A percentile compares a stretch with the other conserved stretches of the same genome.
These are phyloP conservation scores for Penicillium sp. DNA, from an alignment of 2,329 filamentous ascomycete genomes.

Conservation along the genomic window DNA sequence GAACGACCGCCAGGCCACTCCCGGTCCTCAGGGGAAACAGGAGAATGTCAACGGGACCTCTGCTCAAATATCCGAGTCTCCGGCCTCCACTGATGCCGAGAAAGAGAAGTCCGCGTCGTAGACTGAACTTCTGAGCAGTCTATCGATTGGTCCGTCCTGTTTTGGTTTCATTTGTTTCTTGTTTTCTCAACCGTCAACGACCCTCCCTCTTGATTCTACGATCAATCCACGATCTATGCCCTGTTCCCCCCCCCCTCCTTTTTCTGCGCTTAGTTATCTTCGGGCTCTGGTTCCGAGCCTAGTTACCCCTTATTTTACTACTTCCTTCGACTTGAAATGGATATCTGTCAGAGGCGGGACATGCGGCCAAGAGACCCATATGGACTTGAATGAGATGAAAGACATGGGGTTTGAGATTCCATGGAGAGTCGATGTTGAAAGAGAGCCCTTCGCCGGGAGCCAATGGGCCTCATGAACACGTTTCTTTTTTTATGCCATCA, in stretches of 20 bases:
- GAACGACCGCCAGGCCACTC: slow-evolving; percentile 52
- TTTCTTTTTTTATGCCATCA: slow-evolving; percentile 33
- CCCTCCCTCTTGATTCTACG: slow-evolving; percentile 16
- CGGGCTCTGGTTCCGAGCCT: slow-evolving; percentile 11
- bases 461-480: slow-evolving; percentile 22
- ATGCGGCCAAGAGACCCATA: slow-evolving; percentile 3
- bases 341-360: slow-evolving; percentile 11
- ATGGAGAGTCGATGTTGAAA: slow-evolving; percentile 10
- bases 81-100: slow-evolving; percentile 40
- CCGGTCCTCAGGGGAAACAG: slow-evolving; percentile 47
- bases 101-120: slow-evolving; percentile 35
- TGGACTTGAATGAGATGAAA: slow-evolving; percentile 12
- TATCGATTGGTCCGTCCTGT: slow-evolving; percentile 14
- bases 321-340: slow-evolving; percentile 13
- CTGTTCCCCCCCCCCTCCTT: slow-evolving; percentile 17
- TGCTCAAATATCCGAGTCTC: slow-evolving; percentile 38
- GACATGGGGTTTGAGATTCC: slow-evolving; percentile 1
- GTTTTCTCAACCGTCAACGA: slow-evolving; percentile 14
- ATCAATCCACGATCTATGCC: slow-evolving; percentile 21
- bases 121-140: slow-evolving; percentile 16
- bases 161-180: slow-evolving; percentile 18
- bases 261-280: slow-evolving; percentile 20
- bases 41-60: slow-evolving; percentile 14
- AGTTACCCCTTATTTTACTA: slow-evolving; percentile 12
- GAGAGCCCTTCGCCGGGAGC: slow-evolving; percentile 19